These are phyloP conservation scores for Rehmannia glutinosa DNA, from an alignment of 257 asterid genomes.

Conservation along the genomic window DNA sequence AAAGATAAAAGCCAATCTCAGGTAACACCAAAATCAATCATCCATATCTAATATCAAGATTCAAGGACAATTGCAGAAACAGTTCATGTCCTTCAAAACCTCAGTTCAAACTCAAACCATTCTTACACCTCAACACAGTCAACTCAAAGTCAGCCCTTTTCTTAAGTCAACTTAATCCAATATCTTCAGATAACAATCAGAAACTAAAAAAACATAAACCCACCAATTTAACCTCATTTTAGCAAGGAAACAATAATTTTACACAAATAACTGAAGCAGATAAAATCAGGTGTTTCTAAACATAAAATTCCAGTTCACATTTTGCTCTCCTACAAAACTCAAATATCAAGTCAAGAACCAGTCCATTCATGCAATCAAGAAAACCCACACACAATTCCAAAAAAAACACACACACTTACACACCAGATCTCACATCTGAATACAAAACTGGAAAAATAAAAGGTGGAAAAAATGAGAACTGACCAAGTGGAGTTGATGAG, in stretches of 20 bases:
- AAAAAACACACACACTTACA: background rate
- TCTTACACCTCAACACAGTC: too few species aligned
- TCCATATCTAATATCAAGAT: background rate
- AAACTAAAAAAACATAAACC: background rate
- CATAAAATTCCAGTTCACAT: background rate
- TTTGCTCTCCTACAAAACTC: background rate
- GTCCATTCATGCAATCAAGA: background rate
- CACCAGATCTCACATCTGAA: background rate
- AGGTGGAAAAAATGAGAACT: background rate
- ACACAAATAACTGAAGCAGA: too few species aligned
- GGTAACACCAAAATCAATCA: background rate
- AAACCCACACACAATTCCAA: background rate
- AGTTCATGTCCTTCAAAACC: conserved; percentile 7
- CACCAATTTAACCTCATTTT: background rate
- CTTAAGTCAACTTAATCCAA: background rate
- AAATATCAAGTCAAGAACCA: background rate
- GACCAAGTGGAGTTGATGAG: conserved; percentile 69
- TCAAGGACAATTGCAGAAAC: background rate
- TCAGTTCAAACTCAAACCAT: too few species aligned
- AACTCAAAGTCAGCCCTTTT: background rate
- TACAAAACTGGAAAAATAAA: background rate
- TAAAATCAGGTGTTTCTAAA: too few species aligned
- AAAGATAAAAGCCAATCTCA: background rate
- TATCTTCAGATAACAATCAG: background rate
- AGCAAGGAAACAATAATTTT: background rate